Base-by-base conservation (phyloP, 345 rosid genomes). In the Reutealis trisperma region DNA sequence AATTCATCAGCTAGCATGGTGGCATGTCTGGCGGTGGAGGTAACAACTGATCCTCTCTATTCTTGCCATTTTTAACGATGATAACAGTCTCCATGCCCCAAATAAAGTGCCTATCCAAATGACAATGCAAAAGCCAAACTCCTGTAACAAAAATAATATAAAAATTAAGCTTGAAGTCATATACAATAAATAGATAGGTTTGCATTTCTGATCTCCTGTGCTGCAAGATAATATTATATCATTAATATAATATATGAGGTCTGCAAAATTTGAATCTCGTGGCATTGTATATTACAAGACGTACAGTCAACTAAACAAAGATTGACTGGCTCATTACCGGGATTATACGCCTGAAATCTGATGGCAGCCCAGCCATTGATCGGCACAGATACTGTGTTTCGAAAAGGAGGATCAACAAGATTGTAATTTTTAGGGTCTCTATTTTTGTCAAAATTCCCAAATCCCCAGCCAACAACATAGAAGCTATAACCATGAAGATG, bases 401-500 rank as follows among this genome's bases (percentile, higher is more conserved):
- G 82, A 77, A 85, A 87, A 2, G 94, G 91, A 16, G 91, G 97
- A 80, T 93, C 97, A 49, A 83, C 84, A 6, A 93, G 82, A 73
- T 93, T 91, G 49, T 89, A 91, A 21, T 66, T 77, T 0, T 10
- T 55, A 12, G 90, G 91, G 72, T 93, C 87, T 62, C 37, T 4
- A 34, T 75, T 58, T 24, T 22, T 65, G 66, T 91, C 80, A 42
- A 82, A 93, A 78, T 91, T 91, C 12, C 96, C 93, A 34, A 34
- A 34, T 5, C 96, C 96, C 19, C 68, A 64, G 8, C 94, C 94
- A 21, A 93, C 93, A 0, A 88, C 77, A 72, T 88, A 91, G 79
- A 91, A 90, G 64, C 86, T 89, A 79, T 82, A 87, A 0, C 98
- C 97, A 78, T 91, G 98, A 58, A 93, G 85, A 70, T 91, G 96